Percentiles rank a stretch among this genome's conserved stretches.
Conservation (phyloP, 345 rosid genomes). For the Bruguiera sexangula region DNA sequence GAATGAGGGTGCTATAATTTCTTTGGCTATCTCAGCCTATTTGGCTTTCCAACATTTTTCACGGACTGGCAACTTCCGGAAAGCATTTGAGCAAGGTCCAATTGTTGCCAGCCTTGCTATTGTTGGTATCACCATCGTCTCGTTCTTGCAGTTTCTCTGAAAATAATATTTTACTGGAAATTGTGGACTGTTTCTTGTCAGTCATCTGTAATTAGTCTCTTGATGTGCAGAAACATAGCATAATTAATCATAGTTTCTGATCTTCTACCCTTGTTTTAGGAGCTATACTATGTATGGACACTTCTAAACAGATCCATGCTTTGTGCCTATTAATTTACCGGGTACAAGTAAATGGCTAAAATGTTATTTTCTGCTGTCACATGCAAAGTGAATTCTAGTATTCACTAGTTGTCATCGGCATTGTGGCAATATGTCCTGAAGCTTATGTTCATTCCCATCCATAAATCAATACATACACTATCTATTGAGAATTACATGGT, state of each 20-base stretch:
- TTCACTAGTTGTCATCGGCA: too few relatives aligned
- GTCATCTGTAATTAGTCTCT: constrained; percentile 28
- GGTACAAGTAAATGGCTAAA: neutral
- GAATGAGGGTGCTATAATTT: constrained; percentile 61
- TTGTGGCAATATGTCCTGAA: neutral
- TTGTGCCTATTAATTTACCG: neutral
- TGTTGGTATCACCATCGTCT: constrained; percentile 43
- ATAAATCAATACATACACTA: constrained; percentile 18
- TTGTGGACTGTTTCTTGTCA: neutral
- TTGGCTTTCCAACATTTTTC: constrained; percentile 92
- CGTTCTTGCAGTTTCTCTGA: constrained; percentile 49
- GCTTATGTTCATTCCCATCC: constrained; percentile 8
- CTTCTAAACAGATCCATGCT: neutral
- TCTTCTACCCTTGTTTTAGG: neutral
- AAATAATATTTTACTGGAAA: neutral
- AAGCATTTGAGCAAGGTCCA: constrained; percentile 74
- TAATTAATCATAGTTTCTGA: constrained; percentile 9
- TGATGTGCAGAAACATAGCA: constrained; percentile 22
- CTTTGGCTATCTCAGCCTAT: constrained; percentile 55
- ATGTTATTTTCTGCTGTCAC: too few relatives aligned
- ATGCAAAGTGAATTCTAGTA: too few relatives aligned
- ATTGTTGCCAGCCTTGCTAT: constrained; percentile 71
- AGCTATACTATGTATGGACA: neutral
- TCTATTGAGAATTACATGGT: constrained; percentile 22
- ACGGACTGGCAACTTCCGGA: constrained; percentile 55